Evolutionary conservation across 1,284 basidiomycete genomes (phyloP).

Genomic region (Hypsizygus ulmarius): DNA sequence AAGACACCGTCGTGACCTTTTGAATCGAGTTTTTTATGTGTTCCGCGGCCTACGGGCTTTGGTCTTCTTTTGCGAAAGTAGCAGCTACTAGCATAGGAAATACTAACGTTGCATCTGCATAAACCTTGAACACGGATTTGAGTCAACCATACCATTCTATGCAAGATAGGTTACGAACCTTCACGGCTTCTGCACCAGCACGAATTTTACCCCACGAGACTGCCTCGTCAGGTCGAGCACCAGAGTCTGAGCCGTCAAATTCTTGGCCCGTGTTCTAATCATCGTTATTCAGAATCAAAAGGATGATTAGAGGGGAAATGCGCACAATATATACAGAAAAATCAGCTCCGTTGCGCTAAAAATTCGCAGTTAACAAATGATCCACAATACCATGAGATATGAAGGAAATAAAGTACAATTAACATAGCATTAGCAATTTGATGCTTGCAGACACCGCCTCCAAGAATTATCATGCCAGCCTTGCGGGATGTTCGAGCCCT

Average conservation of each 20-base stretch:
- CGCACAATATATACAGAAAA: conserved; percentile 93
- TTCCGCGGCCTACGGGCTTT: not conserved
- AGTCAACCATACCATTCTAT: not conserved
- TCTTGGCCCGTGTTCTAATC: conserved; percentile 94
- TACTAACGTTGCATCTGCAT: conserved; percentile 83
- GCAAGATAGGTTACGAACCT: conserved; percentile 48
- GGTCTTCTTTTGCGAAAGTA: conserved; percentile 63
- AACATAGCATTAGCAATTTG: conserved; percentile 99
- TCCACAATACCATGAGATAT: not conserved
- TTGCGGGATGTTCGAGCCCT: conserved; percentile 84
- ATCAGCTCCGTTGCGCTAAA: conserved; percentile 94
- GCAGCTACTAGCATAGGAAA: conserved; percentile 88
- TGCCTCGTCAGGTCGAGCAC: conserved; percentile 96
- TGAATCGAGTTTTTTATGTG: not conserved
- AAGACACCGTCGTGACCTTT: conserved; percentile 1
- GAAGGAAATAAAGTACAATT: conserved; percentile 57
- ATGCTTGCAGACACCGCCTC: conserved; percentile 98
- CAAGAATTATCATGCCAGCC: conserved; percentile 98
- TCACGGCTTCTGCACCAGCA: conserved; percentile 86
- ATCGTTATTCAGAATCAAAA: not conserved
- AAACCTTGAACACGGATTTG: conserved; percentile 43
- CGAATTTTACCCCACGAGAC: conserved; percentile 99
- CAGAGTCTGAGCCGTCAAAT: conserved; percentile 98
- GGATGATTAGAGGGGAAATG: conserved; percentile 1
- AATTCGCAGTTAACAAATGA: conserved; percentile 11